Base-by-base conservation (phyloP, 331 rosid species). In the Dryas integrifolia region DNA sequence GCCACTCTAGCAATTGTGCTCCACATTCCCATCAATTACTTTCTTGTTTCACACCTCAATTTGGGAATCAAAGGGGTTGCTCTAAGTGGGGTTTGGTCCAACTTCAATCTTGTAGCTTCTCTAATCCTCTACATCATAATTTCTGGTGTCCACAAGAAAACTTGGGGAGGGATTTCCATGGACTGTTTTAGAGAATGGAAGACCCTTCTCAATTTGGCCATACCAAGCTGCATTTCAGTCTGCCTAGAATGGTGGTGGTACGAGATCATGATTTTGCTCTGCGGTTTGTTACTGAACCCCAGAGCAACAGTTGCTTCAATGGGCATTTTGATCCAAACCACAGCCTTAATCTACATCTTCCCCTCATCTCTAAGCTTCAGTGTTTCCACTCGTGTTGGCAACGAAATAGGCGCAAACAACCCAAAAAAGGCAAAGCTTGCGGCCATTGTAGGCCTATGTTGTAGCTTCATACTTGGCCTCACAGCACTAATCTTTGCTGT, bases 191-290 rank as follows among this genome's bases (percentile, higher is more conserved):
- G 45, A 24, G 83, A 80, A 21, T 92, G 96, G 96, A 78, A 65
- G 14, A 43, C 84, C 2, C 92, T 92, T 15, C 74, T 92, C 13
- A 83, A 82, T 59, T 60, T 92, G 57, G 92, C 98, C 1, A 78
- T 94, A 11, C 92, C 97, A 5, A 91, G 97, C 79, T 94, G 98
- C 83, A 75, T 94, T 65, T 94, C 98, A 0, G 96, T 94, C 6
- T 94, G 97, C 48, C 85, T 94, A 15, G 97, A 94, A 76, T 94
- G 98, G 98, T 94, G 97, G 97, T 91, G 98, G 98, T 94, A 91
- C 69, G 97, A 94, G 78, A 91, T 94, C 65, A 94, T 94, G 98
- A 94, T 88, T 41, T 18, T 94, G 64, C 82, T 94, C 9, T 94
- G 98, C 43, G 98, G 98, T 0, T 51, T 89, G 60, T 40, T 94